Conservation (phyloP, 208 protist genomes). For the Strigomonas galati region DNA sequence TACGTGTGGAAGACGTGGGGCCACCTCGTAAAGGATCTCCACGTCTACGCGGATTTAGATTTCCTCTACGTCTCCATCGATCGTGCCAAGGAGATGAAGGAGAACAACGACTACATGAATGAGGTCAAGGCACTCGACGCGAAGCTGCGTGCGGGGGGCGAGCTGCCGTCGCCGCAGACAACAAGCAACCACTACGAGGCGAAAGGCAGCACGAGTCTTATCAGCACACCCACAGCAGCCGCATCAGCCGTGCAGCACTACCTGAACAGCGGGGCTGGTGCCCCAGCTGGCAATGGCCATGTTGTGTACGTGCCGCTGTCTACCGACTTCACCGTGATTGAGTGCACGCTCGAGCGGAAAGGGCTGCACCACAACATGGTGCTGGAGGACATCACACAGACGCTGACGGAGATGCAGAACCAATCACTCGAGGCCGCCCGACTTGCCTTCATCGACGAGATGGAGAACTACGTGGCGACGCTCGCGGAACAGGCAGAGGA, state of each 20-base stretch:
- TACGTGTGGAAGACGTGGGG: slow-evolving; percentile 82
- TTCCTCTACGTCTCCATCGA: slow-evolving; percentile 73
- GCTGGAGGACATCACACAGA: slow-evolving; percentile 72
- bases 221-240: neutral
- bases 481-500: slow-evolving; percentile 1
- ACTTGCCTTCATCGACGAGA: slow-evolving; percentile 50
- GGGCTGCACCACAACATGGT: slow-evolving; percentile 83
- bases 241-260: neutral
- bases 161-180: neutral
- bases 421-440: slow-evolving; percentile 67
- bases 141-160: slow-evolving; percentile 6
- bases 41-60: slow-evolving; percentile 80
- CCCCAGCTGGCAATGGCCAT: neutral
- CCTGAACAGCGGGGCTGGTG: too few relatives aligned
- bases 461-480: slow-evolving; percentile 19
- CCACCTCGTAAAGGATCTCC: slow-evolving; percentile 82
- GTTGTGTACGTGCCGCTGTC: slow-evolving; percentile 37
- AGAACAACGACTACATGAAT: slow-evolving; percentile 46
- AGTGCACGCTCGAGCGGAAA: slow-evolving; percentile 77
- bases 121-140: slow-evolving; percentile 40
- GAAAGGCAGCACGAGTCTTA: too few relatives aligned
- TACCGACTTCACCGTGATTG: slow-evolving; percentile 74
- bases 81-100: slow-evolving; percentile 46
- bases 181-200: neutral
- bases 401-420: slow-evolving; percentile 66